Base-by-base conservation (phyloP, 495 filamentous ascomycete species). In the Hypoxylon perforatum region DNA sequence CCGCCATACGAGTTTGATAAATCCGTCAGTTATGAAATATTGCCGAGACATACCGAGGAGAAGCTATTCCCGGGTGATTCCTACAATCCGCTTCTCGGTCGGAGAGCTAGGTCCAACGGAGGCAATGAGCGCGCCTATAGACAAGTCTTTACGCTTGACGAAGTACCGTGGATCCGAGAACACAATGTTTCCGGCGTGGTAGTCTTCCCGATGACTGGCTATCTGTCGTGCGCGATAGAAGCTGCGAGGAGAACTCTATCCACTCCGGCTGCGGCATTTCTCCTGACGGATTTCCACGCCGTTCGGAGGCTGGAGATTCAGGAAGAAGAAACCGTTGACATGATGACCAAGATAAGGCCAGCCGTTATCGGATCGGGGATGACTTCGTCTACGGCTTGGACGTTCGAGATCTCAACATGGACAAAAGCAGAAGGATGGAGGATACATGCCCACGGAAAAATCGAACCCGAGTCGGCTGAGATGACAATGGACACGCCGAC, bases 181-280 rank as follows among this genome's bases (percentile, higher is more conserved):
- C 83, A 86, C 69, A 51, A 51, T 14, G 28, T 79, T 1, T 67
- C 67, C 19, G 50, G 58, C 0, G 57, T 65, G 10, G 55, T 71
- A 9, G 71, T 90, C 0, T 84, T 86, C 49, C 86, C 87, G 9
- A 84, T 75, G n/a, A 79, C 85, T 9, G 81, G 77, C 0, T 87
- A 84, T 56, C 59, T 82, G 12, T 70, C 73, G 11, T 81, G 81
- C 66, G 83, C 82, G 1, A 49, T 85, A 0, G 85, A 89, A 57
- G 78, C 78, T 0, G 71, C 80, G 1, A 59, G 56, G 39, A 49
- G 41, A 28, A 50, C 42, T 18, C 18, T 50, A 8, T 48, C 56
- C 38, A 11, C 19, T 17, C 56, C 56, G 17, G 56, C 23, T 25
- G 35, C 25, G 19, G 28, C 25, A 17, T 49, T 50, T 22, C 41